Conservation (phyloP, 2,329 filamentous ascomycete genomes). For the Stylonectria norvegica region DNA sequence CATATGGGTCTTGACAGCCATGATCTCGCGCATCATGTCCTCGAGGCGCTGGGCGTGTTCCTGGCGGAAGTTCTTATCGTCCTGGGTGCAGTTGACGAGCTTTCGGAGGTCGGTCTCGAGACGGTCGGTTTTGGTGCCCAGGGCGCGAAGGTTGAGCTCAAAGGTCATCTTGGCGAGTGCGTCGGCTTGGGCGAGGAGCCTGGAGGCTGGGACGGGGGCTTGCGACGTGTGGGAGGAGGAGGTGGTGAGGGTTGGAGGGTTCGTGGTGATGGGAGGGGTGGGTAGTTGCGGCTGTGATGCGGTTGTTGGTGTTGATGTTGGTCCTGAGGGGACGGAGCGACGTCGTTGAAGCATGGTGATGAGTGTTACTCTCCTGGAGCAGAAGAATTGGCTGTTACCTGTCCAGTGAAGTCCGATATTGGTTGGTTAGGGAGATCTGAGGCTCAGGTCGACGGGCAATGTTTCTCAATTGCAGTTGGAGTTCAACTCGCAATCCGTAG, state of each 20-base stretch:
- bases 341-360: conserved; percentile 14
- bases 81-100: conserved; percentile 24
- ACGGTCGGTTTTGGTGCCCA: conserved; percentile 26
- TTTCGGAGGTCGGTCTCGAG: conserved; percentile 29
- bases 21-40: conserved; percentile 30
- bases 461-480: too few relatives aligned
- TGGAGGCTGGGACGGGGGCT: not conserved
- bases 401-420: too few relatives aligned
- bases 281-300: too few relatives aligned
- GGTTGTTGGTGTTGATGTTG: too few relatives aligned
- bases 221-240: not conserved
- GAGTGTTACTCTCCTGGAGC: too few relatives aligned
- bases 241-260: conserved; percentile 3
- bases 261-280: too few relatives aligned
- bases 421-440: not conserved
- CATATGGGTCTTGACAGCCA: conserved; percentile 29
- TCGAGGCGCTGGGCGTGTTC: conserved; percentile 30
- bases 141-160: conserved; percentile 34
- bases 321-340: conserved; percentile 12
- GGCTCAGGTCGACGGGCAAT: too few relatives aligned
- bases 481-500: too few relatives aligned
- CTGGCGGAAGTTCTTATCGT: conserved; percentile 28
- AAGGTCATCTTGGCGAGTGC: conserved; percentile 36
- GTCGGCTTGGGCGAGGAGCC: conserved; percentile 28
- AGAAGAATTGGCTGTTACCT: too few relatives aligned